A percentile compares a stretch with the other conserved stretches of the same genome.
Evolutionary conservation across 2,329 filamentous ascomycete species (phyloP).

Genomic region (Arthroderma sp.): DNA sequence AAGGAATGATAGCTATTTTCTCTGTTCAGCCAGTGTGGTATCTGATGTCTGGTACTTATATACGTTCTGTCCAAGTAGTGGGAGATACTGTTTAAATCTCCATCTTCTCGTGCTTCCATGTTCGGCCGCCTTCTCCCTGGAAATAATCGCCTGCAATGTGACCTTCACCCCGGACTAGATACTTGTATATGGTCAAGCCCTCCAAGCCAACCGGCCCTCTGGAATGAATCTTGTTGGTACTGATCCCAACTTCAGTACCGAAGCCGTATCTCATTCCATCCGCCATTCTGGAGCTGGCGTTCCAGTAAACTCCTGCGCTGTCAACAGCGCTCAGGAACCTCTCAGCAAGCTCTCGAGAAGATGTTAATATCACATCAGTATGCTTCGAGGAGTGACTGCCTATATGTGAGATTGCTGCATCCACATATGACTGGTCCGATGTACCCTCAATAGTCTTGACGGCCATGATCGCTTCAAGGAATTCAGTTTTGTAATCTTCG

Average conservation of each 20-base stretch:
- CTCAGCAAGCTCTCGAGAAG: conserved; percentile 55
- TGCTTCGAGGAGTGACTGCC: conserved; percentile 87
- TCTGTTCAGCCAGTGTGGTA: background rate
- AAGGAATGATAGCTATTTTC: background rate
- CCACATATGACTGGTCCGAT: conserved; percentile 34
- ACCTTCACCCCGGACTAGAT: conserved; percentile 71
- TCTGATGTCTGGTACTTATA: background rate
- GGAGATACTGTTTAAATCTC: conserved; percentile 14
- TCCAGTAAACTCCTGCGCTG: conserved; percentile 91
- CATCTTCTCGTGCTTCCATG: conserved; percentile 46
- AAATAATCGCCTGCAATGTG: conserved; percentile 68
- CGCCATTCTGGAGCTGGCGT: conserved; percentile 83
- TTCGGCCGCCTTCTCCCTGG: conserved; percentile 40
- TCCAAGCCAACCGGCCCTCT: conserved; percentile 88
- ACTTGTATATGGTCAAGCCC: conserved; percentile 95
- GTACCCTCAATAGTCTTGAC: conserved; percentile 58
- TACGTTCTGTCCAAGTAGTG: background rate
- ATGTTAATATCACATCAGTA: conserved; percentile 81
- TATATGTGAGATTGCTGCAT: conserved; percentile 73
- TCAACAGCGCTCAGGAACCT: conserved; percentile 76
- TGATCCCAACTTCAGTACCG: conserved; percentile 95
- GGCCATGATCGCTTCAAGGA: conserved; percentile 71
- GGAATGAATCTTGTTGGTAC: conserved; percentile 96
- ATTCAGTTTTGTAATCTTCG: conserved; percentile 75
- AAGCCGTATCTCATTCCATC: conserved; percentile 97